These are phyloP conservation scores for Beauveria asiatica DNA, from an alignment of 2,329 filamentous ascomycete genomes.

Conservation along the genomic window DNA sequence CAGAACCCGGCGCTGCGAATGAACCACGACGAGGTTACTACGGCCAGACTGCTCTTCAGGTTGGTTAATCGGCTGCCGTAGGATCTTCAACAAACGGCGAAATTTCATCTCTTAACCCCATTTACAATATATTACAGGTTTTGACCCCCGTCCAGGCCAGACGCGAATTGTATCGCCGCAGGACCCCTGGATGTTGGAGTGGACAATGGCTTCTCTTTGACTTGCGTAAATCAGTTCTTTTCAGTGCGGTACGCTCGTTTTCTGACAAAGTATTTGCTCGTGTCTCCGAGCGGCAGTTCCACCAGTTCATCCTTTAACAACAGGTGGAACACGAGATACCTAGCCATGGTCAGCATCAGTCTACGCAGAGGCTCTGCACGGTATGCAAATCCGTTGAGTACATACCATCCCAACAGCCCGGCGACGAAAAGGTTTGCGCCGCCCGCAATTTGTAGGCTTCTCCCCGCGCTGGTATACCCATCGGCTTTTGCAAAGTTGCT, in stretches of 20 bases:
- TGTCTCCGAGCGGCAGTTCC: conserved; percentile 19
- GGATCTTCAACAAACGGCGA: no score
- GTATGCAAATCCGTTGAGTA: background rate
- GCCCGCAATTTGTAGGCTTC: conserved; percentile 16
- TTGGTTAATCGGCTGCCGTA: no score
- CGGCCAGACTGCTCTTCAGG: no score
- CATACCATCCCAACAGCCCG: conserved; percentile 20
- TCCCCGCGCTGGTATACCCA: conserved; percentile 12
- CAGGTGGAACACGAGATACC: conserved; percentile 20
- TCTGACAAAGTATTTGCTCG: conserved; percentile 18
- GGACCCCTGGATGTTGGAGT: no score
- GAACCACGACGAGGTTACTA: no score
- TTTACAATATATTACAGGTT: no score
- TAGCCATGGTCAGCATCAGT: background rate
- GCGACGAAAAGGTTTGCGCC: conserved; percentile 20
- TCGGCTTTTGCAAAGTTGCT: conserved; percentile 21
- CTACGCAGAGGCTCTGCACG: background rate
- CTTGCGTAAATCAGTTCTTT: no score
- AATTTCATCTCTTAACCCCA: no score
- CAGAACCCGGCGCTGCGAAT: no score
- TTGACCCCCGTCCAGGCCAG: no score
- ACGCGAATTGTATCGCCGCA: no score
- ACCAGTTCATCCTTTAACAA: conserved; percentile 18
- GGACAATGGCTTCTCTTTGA: no score
- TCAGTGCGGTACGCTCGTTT: background rate